Conservation (phyloP, 2,329 filamentous ascomycete species). For the Aureobasidium namibiae region DNA sequence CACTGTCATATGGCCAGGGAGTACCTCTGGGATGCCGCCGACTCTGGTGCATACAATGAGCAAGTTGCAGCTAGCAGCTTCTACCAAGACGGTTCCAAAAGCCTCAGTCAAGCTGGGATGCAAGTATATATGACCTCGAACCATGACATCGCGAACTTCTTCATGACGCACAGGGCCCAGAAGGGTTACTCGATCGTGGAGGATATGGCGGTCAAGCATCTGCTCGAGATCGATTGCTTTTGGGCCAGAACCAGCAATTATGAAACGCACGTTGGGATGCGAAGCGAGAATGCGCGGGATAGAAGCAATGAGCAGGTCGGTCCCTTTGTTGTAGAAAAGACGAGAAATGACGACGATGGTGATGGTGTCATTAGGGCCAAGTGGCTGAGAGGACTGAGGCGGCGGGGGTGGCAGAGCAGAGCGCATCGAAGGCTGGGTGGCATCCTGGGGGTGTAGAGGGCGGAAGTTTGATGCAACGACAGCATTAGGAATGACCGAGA, state of each 20-base stretch:
- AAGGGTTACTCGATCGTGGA: slow-evolving; percentile 90
- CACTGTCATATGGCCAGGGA: slow-evolving; percentile 93
- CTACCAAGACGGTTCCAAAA: slow-evolving; percentile 95
- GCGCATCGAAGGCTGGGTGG: slow-evolving; percentile 31
- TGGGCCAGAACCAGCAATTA: slow-evolving; percentile 90
- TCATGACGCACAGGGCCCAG: slow-evolving; percentile 89
- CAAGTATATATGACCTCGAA: slow-evolving; percentile 90
- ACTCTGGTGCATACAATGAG: slow-evolving; percentile 97
- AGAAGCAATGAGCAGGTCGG: slow-evolving; percentile 89
- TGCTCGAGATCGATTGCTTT: slow-evolving; percentile 98
- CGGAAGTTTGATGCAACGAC: slow-evolving; percentile 95
- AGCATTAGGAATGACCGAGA: slow-evolving; percentile 95
- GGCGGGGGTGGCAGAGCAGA: slow-evolving; percentile 33
- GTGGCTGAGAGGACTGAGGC: slow-evolving; percentile 53
- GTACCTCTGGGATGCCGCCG: slow-evolving; percentile 90
- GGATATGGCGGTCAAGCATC: slow-evolving; percentile 67
- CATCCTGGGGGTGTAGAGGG: slow-evolving; percentile 48
- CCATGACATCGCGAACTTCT: slow-evolving; percentile 95
- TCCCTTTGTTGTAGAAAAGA: slow-evolving; percentile 98
- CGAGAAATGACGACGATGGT: slow-evolving; percentile 96
- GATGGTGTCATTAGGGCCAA: slow-evolving; percentile 78
- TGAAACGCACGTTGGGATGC: slow-evolving; percentile 89
- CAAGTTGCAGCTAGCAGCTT: slow-evolving; percentile 88
- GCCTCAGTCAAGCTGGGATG: slow-evolving; percentile 93
- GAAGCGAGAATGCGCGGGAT: slow-evolving; percentile 85